These are phyloP conservation scores for Helicocarpus griseus DNA, from an alignment of 2,329 filamentous ascomycete species.

Conservation along the genomic window DNA sequence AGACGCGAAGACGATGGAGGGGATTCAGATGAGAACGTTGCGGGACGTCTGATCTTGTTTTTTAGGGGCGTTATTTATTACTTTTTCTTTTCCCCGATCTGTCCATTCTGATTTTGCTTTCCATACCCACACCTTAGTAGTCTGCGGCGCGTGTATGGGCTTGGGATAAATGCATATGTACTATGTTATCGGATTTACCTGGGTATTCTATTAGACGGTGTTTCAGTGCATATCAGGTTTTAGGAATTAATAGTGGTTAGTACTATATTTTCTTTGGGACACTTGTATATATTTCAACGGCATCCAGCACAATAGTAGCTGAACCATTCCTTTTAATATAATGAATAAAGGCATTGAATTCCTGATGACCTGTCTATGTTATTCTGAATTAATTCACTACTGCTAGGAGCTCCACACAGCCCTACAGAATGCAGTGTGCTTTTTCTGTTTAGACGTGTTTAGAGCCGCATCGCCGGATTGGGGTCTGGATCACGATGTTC, in stretches of 20 bases:
- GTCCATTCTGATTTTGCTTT: not conserved
- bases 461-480: not conserved
- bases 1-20: conserved; percentile 23
- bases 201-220: not conserved
- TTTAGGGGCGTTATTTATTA: not conserved
- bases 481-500: not conserved
- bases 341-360: too few species aligned
- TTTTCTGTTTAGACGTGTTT: not conserved
- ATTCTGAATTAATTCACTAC: not conserved
- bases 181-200: not conserved
- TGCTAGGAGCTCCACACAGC: too few species aligned
- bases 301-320: too few species aligned
- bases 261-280: too few species aligned
- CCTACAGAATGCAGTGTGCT: not conserved
- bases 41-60: not conserved
- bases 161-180: not conserved
- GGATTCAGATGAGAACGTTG: conserved; percentile 17
- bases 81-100: not conserved
- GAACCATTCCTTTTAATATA: too few species aligned
- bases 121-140: conserved; percentile 1
- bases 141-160: not conserved
- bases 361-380: not conserved
- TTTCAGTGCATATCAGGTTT: not conserved
- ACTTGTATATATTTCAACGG: too few species aligned
- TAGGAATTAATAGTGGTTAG: too few species aligned